Evolutionary conservation across 2,329 filamentous ascomycete genomes (phyloP).

Genomic region (Trichoderma gracile): DNA sequence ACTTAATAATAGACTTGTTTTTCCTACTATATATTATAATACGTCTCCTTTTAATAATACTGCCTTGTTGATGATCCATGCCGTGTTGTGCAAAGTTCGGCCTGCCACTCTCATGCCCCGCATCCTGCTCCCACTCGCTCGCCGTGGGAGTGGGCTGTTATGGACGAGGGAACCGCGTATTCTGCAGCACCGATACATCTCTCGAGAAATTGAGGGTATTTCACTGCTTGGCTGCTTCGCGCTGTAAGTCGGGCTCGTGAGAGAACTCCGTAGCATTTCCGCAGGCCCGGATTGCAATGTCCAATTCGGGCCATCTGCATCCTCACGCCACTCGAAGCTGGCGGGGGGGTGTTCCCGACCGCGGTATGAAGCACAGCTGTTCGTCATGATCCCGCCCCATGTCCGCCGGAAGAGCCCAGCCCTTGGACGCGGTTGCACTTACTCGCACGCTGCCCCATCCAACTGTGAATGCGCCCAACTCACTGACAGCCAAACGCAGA

Average conservation of each 20-base stretch:
- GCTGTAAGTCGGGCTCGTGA: not conserved
- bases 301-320: slow-evolving; percentile 5
- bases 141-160: not conserved
- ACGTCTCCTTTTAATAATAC: no score
- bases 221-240: not conserved
- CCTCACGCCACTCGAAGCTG: not conserved
- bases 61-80: not conserved
- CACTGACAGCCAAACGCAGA: slow-evolving; percentile 4
- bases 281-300: not conserved
- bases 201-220: not conserved
- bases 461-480: not conserved
- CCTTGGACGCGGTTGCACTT: not conserved
- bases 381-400: not conserved
- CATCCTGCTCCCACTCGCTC: slow-evolving; percentile 7
- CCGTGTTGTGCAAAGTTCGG: not conserved
- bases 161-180: not conserved
- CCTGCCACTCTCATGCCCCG: not conserved
- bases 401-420: slow-evolving; percentile 2
- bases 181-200: not conserved
- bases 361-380: not conserved
- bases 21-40: no score
- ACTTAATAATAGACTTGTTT: no score
- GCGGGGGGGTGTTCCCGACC: not conserved
- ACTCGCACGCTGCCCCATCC: slow-evolving; percentile 16
- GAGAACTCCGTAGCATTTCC: not conserved